Evolutionary conservation across 1,284 basidiomycete genomes (phyloP), one percentile per base, ranked within the genome.

Genomic region (Earliella scabrosa): DNA sequence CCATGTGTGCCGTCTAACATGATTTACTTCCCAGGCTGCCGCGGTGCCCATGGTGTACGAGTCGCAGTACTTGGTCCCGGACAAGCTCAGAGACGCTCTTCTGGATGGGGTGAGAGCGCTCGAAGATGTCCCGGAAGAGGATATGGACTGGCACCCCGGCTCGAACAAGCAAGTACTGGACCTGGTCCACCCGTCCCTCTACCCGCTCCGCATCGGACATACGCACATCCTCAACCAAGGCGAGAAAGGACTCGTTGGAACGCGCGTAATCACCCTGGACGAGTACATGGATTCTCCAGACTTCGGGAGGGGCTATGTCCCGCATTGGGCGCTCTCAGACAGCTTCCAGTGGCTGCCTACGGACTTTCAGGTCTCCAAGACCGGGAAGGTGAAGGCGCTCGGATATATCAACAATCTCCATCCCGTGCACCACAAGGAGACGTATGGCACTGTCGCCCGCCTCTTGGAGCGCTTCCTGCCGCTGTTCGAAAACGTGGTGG

Each of bases 141-240:
- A 55, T 36, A 44, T 40, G 31, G 47, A 55, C 29, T 55, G 53
- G 53, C 47, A 55, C 26, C 53, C 53, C 14, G 53, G 53, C 16
- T 50, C 47, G 5, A 40, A 55, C 5, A 9, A 26, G 7, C 47
- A 55, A 38, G 47, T 50, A 14, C 53, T 55, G 27, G 53, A 54
- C 34, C 46, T 54, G 27, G 46, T 54, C 5, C 53, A 54, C 31
- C 53, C 53, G 2, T 54, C 53, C 4, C 43, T 55, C 11, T 55
- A 55, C 41, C 45, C 32, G 36, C 26, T 55, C 8, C 48, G 53
- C n/a, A 50, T 50, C 27, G 53, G 48, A 8, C 9, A 23, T 11
- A 32, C 34, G 13, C 26, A 9, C 26, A 23, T 50, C 24, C 16
- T 27, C 27, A 9, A 44, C n/a, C 6, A 11, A n/a, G n/a, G n/a